phyloP scores from a whole-genome alignment of 495 filamentous ascomycete species.

The Aspergillus kassunensis region DNA sequence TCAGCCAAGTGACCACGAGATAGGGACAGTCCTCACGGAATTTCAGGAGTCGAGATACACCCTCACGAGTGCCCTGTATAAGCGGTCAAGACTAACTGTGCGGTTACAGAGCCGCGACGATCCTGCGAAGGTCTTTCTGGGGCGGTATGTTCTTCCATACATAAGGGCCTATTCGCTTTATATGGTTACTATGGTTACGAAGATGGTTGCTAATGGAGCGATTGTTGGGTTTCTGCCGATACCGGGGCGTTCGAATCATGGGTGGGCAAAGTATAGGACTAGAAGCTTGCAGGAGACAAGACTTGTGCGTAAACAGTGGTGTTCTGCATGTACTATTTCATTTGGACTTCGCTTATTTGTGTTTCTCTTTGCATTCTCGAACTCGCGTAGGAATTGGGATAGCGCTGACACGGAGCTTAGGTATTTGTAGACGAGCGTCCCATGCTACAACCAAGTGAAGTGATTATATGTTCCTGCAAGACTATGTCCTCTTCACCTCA shows the following conservation, averaged over 20 bases:
- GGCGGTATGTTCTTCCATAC: background rate
- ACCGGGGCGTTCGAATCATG: background rate
- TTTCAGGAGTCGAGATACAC: background rate
- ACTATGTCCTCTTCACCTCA: too few species aligned
- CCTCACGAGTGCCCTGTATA: background rate
- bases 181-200: background rate
- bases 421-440: too few species aligned
- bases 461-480: too few species aligned
- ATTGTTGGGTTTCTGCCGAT: background rate
- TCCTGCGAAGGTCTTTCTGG: background rate
- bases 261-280: background rate
- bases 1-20: background rate
- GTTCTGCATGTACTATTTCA: background rate
- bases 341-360: too few species aligned
- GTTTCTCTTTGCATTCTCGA: too few species aligned
- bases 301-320: background rate
- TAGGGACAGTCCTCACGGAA: background rate
- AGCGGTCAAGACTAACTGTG: background rate
- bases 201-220: background rate
- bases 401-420: too few species aligned
- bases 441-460: too few species aligned
- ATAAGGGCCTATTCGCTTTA: background rate
- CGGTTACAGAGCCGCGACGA: background rate
- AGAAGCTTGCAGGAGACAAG: background rate
- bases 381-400: too few species aligned